Evolutionary conservation across 352 stramenopile genomes (phyloP), one percentile per base, ranked within the genome.

Genomic region (Pythium rhizo-oryzae): DNA sequence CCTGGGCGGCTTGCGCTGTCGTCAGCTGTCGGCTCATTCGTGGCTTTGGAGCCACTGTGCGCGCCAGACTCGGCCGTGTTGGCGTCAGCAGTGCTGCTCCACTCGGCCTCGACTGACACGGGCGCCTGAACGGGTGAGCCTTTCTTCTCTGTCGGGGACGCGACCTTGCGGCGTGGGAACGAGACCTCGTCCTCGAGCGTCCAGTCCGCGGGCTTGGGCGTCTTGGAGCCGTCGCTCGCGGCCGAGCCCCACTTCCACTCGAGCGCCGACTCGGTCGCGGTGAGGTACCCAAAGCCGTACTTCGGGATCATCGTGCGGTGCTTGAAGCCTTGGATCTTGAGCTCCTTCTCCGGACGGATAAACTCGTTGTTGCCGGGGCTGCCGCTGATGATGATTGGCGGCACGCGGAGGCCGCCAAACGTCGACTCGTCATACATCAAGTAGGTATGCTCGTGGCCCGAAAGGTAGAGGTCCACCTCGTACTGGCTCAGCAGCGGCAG

Each of bases 291-390:
- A 62, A 80, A 93, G 12, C 85, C 85, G 65, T 93, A 93, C 67
- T 92, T 88, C 1, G 79, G 75, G 46, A 92, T 90, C 33, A 90
- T 61, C 12, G 75, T 89, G 62, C 81, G 82, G 75, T 80, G 78
- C 47, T 65, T 78, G 49, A 89, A 91, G 8, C 71, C 81, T n/a
- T 77, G 68, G 25, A 91, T 82, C 37, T 71, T 61, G n/a, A 93
- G 74, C 8, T 86, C 61, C 1, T 65, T 51, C 43, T 84, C 62
- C 7, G 77, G 58, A 1, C 83, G 80, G 55, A 92, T 86, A 58
- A 77, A 93, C 68, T 93, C 85, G 62, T 92, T 92, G 74, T 93
- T 93, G 55, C 85, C 85, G 0, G 82, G 59, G 44, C 81, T 91
- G 23, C 85, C 85, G 21, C 79, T 87, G 67, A 93, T 85, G 56